phyloP scores from a whole-genome alignment of 495 filamentous ascomycete species.

The Articulospora tetracladia region DNA sequence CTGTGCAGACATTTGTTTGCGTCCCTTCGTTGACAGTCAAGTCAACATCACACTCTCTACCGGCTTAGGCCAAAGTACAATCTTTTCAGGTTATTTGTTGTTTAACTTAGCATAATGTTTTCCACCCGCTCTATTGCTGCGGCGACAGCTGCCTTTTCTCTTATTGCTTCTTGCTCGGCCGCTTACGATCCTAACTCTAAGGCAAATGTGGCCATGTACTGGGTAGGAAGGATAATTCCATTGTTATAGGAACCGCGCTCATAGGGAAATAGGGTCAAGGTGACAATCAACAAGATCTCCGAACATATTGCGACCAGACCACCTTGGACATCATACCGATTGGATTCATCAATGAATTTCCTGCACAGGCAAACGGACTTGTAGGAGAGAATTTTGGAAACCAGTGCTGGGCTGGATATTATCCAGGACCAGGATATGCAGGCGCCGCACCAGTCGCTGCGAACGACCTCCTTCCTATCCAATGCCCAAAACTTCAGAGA shows the following conservation, averaged over 20 bases:
- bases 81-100: conserved; percentile 13
- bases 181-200: conserved; percentile 21
- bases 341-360: conserved; percentile 63
- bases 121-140: conserved; percentile 18
- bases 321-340: conserved; percentile 64
- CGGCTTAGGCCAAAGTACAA: conserved; percentile 25
- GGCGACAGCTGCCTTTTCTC: conserved; percentile 20
- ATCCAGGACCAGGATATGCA: conserved; percentile 31
- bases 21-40: conserved; percentile 29
- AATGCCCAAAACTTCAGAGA: conserved; percentile 30
- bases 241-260: not conserved
- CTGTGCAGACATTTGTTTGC: conserved; percentile 31
- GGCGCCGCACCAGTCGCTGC: conserved; percentile 18
- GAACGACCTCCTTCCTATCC: conserved; percentile 26
- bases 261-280: conserved; percentile 39
- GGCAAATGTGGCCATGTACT: conserved; percentile 51
- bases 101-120: conserved; percentile 22
- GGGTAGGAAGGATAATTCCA: conserved; percentile 30
- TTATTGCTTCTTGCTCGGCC: conserved; percentile 18
- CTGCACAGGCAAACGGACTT: conserved; percentile 47
- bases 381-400: conserved; percentile 65
- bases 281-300: conserved; percentile 38
- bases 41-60: conserved; percentile 26
- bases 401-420: conserved; percentile 45
- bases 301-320: conserved; percentile 53